Percentiles rank a stretch among this genome's conserved stretches.
Conservation (phyloP, 306 rosid genomes). For the Ammopiptanthus mongolicus region DNA sequence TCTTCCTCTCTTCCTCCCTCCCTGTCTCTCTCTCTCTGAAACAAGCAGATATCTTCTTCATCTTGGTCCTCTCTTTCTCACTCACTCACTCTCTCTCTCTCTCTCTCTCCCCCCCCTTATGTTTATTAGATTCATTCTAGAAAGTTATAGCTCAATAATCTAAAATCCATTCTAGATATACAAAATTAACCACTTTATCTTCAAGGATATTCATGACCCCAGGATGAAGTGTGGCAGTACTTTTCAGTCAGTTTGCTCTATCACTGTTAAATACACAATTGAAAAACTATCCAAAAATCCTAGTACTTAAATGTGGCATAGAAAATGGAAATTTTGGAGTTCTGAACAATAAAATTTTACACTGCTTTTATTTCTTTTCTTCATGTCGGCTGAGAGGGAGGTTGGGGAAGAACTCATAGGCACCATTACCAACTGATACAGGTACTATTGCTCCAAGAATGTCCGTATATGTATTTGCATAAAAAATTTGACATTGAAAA, state of each 20-base stretch:
- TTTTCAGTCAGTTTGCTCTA: not conserved
- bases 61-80: too few species aligned
- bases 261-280: not conserved
- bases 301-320: not conserved
- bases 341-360: not conserved
- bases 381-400: not conserved
- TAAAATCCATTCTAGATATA: not conserved
- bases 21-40: too few species aligned
- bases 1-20: too few species aligned
- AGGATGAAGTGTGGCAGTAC: not conserved
- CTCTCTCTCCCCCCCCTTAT: not conserved
- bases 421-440: not conserved
- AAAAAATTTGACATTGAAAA: constrained; percentile 8
- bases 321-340: not conserved
- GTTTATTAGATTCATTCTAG: not conserved
- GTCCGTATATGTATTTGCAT: not conserved
- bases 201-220: not conserved
- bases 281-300: not conserved
- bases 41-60: too few species aligned
- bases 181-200: not conserved
- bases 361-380: not conserved
- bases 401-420: not conserved
- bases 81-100: too few species aligned
- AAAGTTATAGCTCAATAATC: not conserved
- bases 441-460: not conserved